These are phyloP conservation scores for Schizopora paradoxa DNA, from an alignment of 1,284 basidiomycete genomes.

Conservation along the genomic window DNA sequence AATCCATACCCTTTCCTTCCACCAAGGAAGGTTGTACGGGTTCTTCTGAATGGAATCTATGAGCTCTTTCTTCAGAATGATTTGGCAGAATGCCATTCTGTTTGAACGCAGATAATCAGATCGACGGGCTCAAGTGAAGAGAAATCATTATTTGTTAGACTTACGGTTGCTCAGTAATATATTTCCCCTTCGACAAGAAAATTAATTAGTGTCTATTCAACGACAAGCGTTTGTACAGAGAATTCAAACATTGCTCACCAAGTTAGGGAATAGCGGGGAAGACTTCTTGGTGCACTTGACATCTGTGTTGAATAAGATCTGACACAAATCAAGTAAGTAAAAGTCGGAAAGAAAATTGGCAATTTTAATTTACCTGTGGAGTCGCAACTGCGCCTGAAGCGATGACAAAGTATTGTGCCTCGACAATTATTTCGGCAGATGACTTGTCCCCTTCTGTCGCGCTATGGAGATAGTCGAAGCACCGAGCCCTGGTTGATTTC, in stretches of 20 bases:
- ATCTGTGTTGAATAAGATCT: neutral
- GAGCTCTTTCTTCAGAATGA: constrained; percentile 14
- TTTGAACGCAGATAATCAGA: neutral
- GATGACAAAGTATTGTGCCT: constrained; percentile 20
- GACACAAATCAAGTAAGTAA: neutral
- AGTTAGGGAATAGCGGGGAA: neutral
- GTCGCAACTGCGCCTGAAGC: constrained; percentile 23
- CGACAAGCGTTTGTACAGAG: no score
- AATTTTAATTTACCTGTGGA: constrained; percentile 19
- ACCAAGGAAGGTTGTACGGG: constrained; percentile 1
- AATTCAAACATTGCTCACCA: constrained; percentile 21
- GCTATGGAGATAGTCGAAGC: no score
- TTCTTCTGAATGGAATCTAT: neutral
- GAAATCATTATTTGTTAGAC: constrained; percentile 6
- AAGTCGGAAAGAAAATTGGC: neutral
- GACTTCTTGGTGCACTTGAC: neutral
- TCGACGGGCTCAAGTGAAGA: neutral
- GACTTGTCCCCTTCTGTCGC: constrained; percentile 16
- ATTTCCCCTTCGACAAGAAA: constrained; percentile 17
- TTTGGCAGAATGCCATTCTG: constrained; percentile 24
- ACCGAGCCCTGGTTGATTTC: no score
- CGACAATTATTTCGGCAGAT: constrained; percentile 12
- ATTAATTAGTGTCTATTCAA: no score
- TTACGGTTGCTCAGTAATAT: constrained; percentile 26
- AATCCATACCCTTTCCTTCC: neutral